phyloP scores from a whole-genome alignment of 2,329 filamentous ascomycete species.

The Aureobasidium sp. region DNA sequence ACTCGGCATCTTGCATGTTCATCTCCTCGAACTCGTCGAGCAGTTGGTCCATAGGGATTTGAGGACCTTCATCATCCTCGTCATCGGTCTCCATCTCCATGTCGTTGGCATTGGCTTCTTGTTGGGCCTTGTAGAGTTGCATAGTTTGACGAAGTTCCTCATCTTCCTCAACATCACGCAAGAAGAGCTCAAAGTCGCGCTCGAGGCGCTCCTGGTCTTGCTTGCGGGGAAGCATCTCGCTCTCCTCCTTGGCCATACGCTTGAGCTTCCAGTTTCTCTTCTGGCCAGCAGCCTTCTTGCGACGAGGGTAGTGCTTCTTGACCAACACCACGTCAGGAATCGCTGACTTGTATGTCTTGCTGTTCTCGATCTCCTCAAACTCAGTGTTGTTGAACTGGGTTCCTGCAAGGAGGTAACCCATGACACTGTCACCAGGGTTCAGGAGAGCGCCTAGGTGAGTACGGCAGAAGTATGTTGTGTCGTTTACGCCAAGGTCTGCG shows the following conservation, averaged over 20 bases:
- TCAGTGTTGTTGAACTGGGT: conserved; percentile 89
- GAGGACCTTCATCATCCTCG: conserved; percentile 46
- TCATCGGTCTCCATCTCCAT: conserved; percentile 48
- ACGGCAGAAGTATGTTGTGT: conserved; percentile 79
- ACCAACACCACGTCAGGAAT: conserved; percentile 92
- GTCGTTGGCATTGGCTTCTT: conserved; percentile 42
- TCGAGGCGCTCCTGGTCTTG: conserved; percentile 83
- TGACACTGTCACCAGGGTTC: conserved; percentile 80
- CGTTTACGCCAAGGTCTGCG: conserved; percentile 77
- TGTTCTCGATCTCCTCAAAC: conserved; percentile 74
- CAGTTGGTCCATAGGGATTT: conserved; percentile 51
- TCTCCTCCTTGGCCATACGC: conserved; percentile 86
- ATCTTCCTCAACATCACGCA: conserved; percentile 95
- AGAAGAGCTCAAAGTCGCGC: conserved; percentile 92
- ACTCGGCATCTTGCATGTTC: conserved; percentile 52
- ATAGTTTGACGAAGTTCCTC: conserved; percentile 77
- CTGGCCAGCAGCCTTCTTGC: conserved; percentile 54
- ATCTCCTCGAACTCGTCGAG: conserved; percentile 92
- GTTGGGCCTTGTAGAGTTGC: conserved; percentile 72
- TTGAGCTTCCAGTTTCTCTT: conserved; percentile 85
- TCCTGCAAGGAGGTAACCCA: conserved; percentile 88
- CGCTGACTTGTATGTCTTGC: conserved; percentile 64
- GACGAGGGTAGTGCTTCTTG: conserved; percentile 90
- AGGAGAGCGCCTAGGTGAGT: conserved; percentile 85
- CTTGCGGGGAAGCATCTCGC: conserved; percentile 78